phyloP scores from a whole-genome alignment of 2,329 filamentous ascomycete genomes.

The Cladorrhinum sp. region DNA sequence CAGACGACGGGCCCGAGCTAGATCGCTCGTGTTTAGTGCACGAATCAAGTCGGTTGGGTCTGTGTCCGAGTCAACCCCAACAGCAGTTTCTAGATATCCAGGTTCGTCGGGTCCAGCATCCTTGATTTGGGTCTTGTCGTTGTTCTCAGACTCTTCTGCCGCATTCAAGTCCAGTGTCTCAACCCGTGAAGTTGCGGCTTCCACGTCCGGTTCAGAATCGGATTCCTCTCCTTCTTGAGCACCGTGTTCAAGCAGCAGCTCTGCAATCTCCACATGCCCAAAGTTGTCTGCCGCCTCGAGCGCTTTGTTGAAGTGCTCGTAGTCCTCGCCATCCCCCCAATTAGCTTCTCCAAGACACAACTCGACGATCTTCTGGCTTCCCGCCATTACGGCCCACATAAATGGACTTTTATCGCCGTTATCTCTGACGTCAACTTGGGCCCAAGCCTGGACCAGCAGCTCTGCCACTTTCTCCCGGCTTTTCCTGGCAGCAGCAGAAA shows the following conservation, averaged over 20 bases:
- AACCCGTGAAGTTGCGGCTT: not conserved
- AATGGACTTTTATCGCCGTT: not conserved
- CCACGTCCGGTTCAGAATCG: not conserved
- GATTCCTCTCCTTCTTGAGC: not conserved
- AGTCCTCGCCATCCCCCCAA: not conserved
- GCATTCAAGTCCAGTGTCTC: not conserved
- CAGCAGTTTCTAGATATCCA: not conserved
- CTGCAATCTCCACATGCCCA: not conserved
- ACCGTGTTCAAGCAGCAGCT: not conserved
- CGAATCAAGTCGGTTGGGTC: not conserved
- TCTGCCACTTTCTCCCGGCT: not conserved
- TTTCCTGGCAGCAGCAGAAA: not conserved
- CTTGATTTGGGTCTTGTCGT: not conserved
- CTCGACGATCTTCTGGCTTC: not conserved
- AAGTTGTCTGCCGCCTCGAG: not conserved
- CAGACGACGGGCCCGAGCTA: not conserved
- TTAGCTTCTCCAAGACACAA: not conserved
- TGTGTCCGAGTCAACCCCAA: not conserved
- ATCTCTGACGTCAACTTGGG: not conserved
- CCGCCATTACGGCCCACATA: not conserved
- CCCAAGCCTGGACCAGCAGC: not conserved
- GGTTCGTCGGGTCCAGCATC: not conserved
- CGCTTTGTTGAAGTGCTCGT: not conserved
- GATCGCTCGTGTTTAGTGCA: not conserved
- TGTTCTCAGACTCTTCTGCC: not conserved